Percentiles rank a stretch among this genome's conserved stretches.
Conservation (phyloP, 2,329 filamentous ascomycete genomes). For the Aspergillus fumigatiaffinis region DNA sequence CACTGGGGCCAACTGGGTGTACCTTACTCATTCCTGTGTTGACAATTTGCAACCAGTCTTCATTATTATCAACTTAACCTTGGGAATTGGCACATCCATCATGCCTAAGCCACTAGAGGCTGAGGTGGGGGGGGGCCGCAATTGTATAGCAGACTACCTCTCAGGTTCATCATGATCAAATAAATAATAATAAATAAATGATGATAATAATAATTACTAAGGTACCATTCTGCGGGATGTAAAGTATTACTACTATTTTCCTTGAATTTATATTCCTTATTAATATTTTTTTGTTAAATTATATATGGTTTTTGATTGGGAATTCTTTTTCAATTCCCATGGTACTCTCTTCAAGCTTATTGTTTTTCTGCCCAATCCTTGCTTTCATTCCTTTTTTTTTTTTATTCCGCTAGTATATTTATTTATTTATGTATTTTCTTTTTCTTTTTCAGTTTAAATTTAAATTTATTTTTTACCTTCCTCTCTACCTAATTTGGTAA, state of each 20-base stretch:
- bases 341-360: not conserved
- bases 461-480: not conserved
- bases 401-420: not conserved
- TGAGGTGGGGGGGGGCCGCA: not conserved
- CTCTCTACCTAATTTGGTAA: not conserved
- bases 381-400: constrained; percentile 2
- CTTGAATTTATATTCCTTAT: not conserved
- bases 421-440: constrained; percentile 1
- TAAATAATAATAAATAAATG: not conserved
- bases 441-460: not conserved
- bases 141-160: not conserved
- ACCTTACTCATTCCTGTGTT: too few species aligned
- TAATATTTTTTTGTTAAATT: not conserved
- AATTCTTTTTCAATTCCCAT: not conserved
- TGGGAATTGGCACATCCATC: not conserved
- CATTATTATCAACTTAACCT: not conserved
- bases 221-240: not conserved
- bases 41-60: not conserved
- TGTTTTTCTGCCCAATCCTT: constrained; percentile 4
- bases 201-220: not conserved
- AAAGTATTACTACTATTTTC: not conserved
- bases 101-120: not conserved
- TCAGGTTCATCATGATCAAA: not conserved
- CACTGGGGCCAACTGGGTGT: too few species aligned
- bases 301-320: not conserved